Base-by-base conservation (phyloP, 129 eudicot genomes). In the Chrysanthemum makinoi region DNA sequence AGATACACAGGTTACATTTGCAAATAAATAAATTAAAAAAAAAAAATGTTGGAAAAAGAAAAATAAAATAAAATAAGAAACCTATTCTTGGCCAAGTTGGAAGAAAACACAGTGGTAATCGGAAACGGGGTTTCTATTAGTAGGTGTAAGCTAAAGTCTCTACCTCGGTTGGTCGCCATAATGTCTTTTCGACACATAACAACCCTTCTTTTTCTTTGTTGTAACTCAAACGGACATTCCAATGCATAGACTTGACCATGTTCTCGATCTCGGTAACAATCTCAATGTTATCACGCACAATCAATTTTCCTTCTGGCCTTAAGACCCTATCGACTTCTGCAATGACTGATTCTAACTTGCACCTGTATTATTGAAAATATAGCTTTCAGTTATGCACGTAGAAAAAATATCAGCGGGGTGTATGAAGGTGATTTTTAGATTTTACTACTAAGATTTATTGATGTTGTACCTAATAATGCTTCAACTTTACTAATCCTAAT, bases 251-350 rank as follows among this genome's bases (percentile, higher is more conserved):
- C 78, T 83, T 86, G 0, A 81, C 88, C 84, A 86, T 65, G 57
- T 77, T 78, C 66, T 83, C 84, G 22, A 86, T 54, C 78, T 83
- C 86, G 4, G 78, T 39, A 47, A 83, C 62, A 19, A 79, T 86
- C 78, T 83, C 86, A 14, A 62, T 64, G 17, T 83, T 79, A 62
- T 86, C 91, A 17, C 88, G 81, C 16, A 86, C 84, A 3, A 86
- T 81, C 35, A 86, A 65, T 69, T 78, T 80, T 6, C 88, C 88
- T 75, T 77, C 73, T 10, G 91, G 88, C 62, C 88, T 81, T 56
- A 86, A 75, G 66, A 86, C 81, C 61, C 91, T 78, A 46, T 86
- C 86, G 6, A 86, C 86, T 73, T 86, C 91, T 72, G 86, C 91
- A 60, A 86, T 83, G 60, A 83, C 78, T 30, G 84, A 78, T 56